Evolutionary conservation across 805 yeast genomes (phyloP).

Genomic region (Wickerhamomyces alni): DNA sequence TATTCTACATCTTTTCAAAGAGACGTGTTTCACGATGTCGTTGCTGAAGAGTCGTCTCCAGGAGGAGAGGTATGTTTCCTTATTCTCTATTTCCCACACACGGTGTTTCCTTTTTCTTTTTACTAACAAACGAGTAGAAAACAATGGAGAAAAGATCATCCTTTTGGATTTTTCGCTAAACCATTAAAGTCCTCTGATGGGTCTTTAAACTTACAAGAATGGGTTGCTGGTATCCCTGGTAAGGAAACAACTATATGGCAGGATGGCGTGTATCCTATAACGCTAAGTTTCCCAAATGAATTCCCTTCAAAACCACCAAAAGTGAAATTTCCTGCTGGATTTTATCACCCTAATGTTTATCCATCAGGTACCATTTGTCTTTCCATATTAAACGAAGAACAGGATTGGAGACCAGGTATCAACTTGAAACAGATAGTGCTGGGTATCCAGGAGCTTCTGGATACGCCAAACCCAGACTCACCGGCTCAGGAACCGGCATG

Average conservation of each 20-base stretch:
- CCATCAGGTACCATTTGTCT: conserved; percentile 97
- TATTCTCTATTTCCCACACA: no score
- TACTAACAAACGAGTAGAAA: conserved; percentile 42
- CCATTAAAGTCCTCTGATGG: conserved; percentile 83
- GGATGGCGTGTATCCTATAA: conserved; percentile 82
- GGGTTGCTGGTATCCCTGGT: conserved; percentile 98
- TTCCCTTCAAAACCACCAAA: conserved; percentile 97
- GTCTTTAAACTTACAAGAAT: conserved; percentile 69
- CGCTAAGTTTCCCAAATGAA: conserved; percentile 79
- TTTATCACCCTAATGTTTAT: conserved; percentile 95
- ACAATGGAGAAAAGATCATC: conserved; percentile 98
- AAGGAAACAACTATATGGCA: conserved; percentile 83
- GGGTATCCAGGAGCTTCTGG: conserved; percentile 89
- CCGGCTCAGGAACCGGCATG: conserved; percentile 99
- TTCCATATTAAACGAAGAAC: conserved; percentile 87
- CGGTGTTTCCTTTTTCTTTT: neutral
- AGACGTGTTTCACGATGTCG: conserved; percentile 11
- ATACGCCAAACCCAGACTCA: conserved; percentile 87
- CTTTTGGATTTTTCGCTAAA: conserved; percentile 93
- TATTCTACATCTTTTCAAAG: no score
- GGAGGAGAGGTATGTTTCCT: conserved; percentile 73
- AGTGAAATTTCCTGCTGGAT: conserved; percentile 80
- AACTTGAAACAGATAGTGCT: conserved; percentile 82
- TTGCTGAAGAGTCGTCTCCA: conserved; percentile 56
- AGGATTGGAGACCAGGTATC: conserved; percentile 98